phyloP scores from a whole-genome alignment of 2,329 filamentous ascomycete species.

The Pseudocercospora fijiensis region DNA sequence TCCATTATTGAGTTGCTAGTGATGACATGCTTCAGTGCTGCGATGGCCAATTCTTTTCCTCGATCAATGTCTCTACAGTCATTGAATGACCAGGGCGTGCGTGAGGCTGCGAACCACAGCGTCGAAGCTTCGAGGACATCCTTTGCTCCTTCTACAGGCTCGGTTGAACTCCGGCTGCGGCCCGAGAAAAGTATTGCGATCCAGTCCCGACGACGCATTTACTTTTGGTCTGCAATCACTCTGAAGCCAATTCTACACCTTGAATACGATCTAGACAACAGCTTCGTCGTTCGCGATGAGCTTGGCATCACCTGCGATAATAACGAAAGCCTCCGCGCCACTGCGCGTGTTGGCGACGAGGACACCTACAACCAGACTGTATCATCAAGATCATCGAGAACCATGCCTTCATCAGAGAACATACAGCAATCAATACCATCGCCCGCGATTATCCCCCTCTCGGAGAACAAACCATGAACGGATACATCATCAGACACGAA shows the following conservation, averaged over 20 bases:
- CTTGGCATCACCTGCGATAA: constrained; percentile 37
- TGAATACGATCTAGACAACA: neutral
- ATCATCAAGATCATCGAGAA: constrained; percentile 25
- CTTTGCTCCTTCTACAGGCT: neutral
- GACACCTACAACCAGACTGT: constrained; percentile 26
- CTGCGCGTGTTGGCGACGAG: constrained; percentile 37
- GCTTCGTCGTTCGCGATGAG: constrained; percentile 34
- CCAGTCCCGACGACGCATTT: neutral
- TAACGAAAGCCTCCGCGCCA: constrained; percentile 38
- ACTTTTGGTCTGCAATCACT: neutral
- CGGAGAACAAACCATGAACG: constrained; percentile 31
- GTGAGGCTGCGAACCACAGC: neutral
- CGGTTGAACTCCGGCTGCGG: neutral
- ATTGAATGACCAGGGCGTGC: neutral
- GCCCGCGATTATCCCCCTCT: constrained; percentile 18
- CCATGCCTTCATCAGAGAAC: constrained; percentile 17
- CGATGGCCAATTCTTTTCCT: no score
- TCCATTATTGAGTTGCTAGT: no score
- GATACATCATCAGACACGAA: constrained; percentile 25
- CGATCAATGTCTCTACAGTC: no score
- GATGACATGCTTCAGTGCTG: no score
- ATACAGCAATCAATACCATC: constrained; percentile 23
- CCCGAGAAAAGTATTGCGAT: neutral
- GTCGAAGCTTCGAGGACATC: neutral
- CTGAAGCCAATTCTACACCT: neutral